Evolutionary conservation across 331 rosid genomes (phyloP), one percentile per base, ranked within the genome.

Genomic region (Cydonia oblonga): DNA sequence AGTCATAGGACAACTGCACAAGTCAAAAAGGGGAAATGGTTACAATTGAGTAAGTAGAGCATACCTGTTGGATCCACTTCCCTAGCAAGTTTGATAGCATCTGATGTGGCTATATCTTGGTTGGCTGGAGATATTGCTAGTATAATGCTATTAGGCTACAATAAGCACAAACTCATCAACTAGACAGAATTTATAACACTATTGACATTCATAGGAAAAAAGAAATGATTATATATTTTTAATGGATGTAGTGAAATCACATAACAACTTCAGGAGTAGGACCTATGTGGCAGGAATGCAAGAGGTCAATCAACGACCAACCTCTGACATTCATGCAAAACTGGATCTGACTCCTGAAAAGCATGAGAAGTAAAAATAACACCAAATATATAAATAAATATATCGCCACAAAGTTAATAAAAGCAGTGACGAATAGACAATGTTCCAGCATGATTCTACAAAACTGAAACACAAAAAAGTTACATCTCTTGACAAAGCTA

Each of bases 121-220:
- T 93, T 93, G 78, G 98, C 98, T 1, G 98, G 98, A 75, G 98
- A 89, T 65, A 93, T 91, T 57, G 98, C 98, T 54, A 93, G 81
- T 68, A 93, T 93, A 77, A 93, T 72, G 77, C 87, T 82, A 83
- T 91, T 93, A 60, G 98, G 98, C 98, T 93, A 85, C 78, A 76
- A 82, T 33, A 81, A 79, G 62, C 65, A 76, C 57, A 75, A 73
- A 81, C 52, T 53, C 62, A 11, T 66, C 9, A 42, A 61, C 71
- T 24, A 53, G 46, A 40, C 0, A 40, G 42, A 54, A 54, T 15
- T 75, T 24, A 66, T 32, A 42, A 54, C 20, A 16, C n/a, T 19
- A 15, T 19, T 49, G 49, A 65, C 23, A 9, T 19, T 57, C 53
- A 25, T 18, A 56, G 42, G 32, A 61, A 75, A 75, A 15, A n/a